These are phyloP conservation scores for Tulasnella sp. DNA, from an alignment of 768 basidiomycete genomes.

Conservation along the genomic window DNA sequence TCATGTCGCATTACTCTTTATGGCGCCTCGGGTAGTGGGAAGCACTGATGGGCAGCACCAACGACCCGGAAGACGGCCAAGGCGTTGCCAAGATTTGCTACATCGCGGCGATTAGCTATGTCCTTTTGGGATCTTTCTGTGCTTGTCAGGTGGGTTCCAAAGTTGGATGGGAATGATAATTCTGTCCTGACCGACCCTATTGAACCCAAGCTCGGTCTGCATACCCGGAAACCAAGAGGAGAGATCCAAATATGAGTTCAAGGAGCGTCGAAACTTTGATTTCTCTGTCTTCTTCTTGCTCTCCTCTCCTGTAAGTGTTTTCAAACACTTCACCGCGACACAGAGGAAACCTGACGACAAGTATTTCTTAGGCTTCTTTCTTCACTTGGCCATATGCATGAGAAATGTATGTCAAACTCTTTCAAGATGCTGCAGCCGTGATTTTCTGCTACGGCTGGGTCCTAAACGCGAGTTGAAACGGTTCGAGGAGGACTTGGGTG, in stretches of 20 bases:
- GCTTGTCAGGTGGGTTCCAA: slow-evolving; percentile 26
- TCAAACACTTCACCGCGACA: not conserved
- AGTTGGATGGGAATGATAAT: not conserved
- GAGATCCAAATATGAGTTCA: not conserved
- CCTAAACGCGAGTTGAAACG: too few species aligned
- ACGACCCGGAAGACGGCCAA: slow-evolving; percentile 27
- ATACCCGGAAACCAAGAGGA: slow-evolving; percentile 4
- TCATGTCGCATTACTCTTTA: not conserved
- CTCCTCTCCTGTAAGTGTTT: not conserved
- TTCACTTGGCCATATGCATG: too few species aligned
- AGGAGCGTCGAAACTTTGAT: not conserved
- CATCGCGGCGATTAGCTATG: slow-evolving; percentile 28
- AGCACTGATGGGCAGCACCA: slow-evolving; percentile 27
- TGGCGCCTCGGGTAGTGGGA: slow-evolving; percentile 20
- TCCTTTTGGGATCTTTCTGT: slow-evolving; percentile 27
- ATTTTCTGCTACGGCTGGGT: too few species aligned
- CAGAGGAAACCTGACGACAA: not conserved
- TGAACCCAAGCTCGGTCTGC: not conserved
- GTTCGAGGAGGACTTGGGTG: too few species aligned
- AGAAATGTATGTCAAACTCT: too few species aligned
- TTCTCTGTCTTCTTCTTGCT: not conserved
- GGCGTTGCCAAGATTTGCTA: slow-evolving; percentile 30
- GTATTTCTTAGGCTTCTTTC: too few species aligned
- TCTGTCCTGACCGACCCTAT: not conserved
- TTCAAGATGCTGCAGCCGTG: too few species aligned